Base-by-base conservation (phyloP, 2,329 filamentous ascomycete species). In the Paraphoma chrysanthemicola region DNA sequence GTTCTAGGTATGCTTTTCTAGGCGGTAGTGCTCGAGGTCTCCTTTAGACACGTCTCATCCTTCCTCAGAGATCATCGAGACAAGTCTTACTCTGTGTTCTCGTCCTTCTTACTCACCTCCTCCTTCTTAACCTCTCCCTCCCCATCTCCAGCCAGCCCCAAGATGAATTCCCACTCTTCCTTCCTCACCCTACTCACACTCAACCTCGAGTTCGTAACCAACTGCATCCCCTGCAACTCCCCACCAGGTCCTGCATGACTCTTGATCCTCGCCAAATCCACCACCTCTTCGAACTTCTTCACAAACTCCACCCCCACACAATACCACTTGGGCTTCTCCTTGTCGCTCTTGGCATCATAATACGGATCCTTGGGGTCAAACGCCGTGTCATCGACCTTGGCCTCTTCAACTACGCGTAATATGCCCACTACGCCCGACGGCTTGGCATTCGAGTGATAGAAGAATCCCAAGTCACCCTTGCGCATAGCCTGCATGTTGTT, bases 361-460 rank as follows among this genome's bases (percentile, higher is more conserved):
- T 97, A 97, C 0, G 92, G 89, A 53, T 89, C 86, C 45, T 84
- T 81, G 14, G 86, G 81, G 65, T 95, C 86, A 57, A 91, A 90
- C 2, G 90, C 90, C 23, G 88, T 85, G 69, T 89, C 88, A 69
- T 99, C 95, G 8, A 91, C 85, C 2, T 89, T 89, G 64, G 92
- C 90, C 72, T 97, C 93, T 62, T 86, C 84, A 14, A 96, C 93
- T 60, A 99, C 90, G 69, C 95, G 90, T 90, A 97, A 93, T 16
- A 89, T 86, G 1, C 93, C 93, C 1, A 89, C 92, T 46, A 98
- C 92, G 2, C 91, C 94, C 0, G 93, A 93, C 23, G 89, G 86
- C 74, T 96, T 96, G 78, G 91, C 95, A 69, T 95, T 96, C 45
- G 91, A 96, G 78, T 97, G 94, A 74, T 98, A 98, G 80, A 99